Percentiles rank a stretch among this genome's conserved stretches.
These are phyloP conservation scores for Clavariopsis aquatica DNA, from an alignment of 495 filamentous ascomycete genomes.

Conservation along the genomic window DNA sequence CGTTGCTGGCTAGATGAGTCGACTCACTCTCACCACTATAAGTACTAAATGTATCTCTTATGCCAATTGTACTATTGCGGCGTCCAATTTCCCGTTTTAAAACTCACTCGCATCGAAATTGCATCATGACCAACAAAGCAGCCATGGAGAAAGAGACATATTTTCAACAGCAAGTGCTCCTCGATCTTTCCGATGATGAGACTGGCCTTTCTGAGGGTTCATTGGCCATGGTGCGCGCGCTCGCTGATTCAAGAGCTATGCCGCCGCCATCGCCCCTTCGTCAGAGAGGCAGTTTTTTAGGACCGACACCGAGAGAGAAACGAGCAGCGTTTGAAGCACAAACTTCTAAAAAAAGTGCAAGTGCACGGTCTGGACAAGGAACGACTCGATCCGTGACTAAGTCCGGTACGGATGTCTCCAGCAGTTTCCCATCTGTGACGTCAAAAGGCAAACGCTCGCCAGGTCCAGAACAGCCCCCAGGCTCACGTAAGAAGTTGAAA, in stretches of 20 bases:
- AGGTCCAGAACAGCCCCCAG: neutral
- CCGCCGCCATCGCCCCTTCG: slow-evolving; percentile 17
- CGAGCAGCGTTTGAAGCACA: slow-evolving; percentile 13
- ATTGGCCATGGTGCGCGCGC: slow-evolving; percentile 18
- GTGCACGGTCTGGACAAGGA: neutral
- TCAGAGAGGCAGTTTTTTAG: slow-evolving; percentile 28
- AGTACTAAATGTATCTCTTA: neutral
- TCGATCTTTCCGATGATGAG: slow-evolving; percentile 51
- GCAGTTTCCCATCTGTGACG: slow-evolving; percentile 12
- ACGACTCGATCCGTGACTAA: slow-evolving; percentile 15
- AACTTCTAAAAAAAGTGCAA: slow-evolving; percentile 2
- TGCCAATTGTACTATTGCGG: neutral
- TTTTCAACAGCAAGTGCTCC: slow-evolving; percentile 51
- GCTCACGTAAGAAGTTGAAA: slow-evolving; percentile 1
- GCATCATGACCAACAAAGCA: slow-evolving; percentile 29
- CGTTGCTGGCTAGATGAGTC: neutral
- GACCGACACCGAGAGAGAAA: slow-evolving; percentile 24
- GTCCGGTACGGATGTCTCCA: slow-evolving; percentile 7
- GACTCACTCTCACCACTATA: neutral
- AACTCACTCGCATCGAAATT: neutral
- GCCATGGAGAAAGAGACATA: slow-evolving; percentile 47
- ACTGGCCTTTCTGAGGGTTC: slow-evolving; percentile 34
- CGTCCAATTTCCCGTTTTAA: neutral
- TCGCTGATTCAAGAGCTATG: slow-evolving; percentile 22
- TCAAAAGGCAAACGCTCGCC: slow-evolving; percentile 8